Evolutionary conservation across 495 filamentous ascomycete genomes (phyloP), one percentile per base, ranked within the genome.

Genomic region (Gamarada debralockiae): DNA sequence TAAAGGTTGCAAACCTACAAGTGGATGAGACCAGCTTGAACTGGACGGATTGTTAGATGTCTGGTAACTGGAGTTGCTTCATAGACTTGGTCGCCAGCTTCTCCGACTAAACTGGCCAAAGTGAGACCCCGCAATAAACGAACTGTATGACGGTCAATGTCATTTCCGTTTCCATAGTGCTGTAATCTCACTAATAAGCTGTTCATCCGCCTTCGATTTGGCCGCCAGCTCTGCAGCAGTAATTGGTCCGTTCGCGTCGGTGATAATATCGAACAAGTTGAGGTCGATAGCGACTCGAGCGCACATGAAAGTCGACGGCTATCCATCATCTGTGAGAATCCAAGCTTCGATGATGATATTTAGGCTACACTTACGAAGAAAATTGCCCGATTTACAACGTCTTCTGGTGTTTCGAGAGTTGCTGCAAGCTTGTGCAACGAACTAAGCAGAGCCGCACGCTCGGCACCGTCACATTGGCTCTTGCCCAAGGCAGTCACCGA

Each of bases 251-350:
- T 38, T 27, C 31, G 46, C 14, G 1, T 51, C 31, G 14, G 55
- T 50, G 13, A 57, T 48, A 25, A 57, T 50, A n/a, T 52, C 29
- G 22, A 60, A 54, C 12, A 63, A 17, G 18, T 60, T 63, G 36
- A 63, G 46, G 29, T 60, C 57, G 4, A 63, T 33, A 2, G 60
- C 52, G 29, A 60, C 50, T 48, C 55, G 43, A 43, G 39, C 47
- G 36, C 56, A 55, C 50, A 63, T 61, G 15, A 40, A 53, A 5
- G 47, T 47, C 4, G 48, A 54, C 3, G 58, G 58, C 58, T 61
- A n/a, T 6, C 15, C 22, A 22, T 37, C n/a, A 15, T 24, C 13
- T 17, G 17, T 24, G 14, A 45, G 17, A 23, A 6, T 15, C 21
- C 8, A 8, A 39, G 18, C 6, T n/a, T 14, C 17, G 13, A 22